Percentiles rank a stretch among this genome's conserved stretches.
phyloP scores from a whole-genome alignment of 1,284 basidiomycete species.

The Boletus sp. region DNA sequence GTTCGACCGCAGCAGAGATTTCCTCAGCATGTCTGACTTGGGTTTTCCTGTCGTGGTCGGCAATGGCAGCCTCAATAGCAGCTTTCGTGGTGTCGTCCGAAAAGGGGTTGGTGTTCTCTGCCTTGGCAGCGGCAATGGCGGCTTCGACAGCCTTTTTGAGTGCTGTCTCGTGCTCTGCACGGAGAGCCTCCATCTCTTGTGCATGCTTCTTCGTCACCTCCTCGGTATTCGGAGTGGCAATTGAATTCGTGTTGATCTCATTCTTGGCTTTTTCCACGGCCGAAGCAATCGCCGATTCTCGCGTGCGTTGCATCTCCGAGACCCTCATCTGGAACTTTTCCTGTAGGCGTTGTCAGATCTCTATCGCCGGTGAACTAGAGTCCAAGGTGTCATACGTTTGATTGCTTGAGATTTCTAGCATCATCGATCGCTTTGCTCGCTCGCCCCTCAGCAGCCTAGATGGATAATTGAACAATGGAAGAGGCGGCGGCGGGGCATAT shows the following conservation, averaged over 20 bases:
- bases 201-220: constrained; percentile 55
- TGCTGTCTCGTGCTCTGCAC: constrained; percentile 59
- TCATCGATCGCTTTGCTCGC: constrained; percentile 52
- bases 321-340: constrained; percentile 51
- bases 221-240: constrained; percentile 37
- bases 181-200: constrained; percentile 59
- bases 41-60: constrained; percentile 50
- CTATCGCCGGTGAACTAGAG: neutral
- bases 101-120: constrained; percentile 37
- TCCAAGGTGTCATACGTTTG: constrained; percentile 36
- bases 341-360: constrained; percentile 33
- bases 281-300: constrained; percentile 49
- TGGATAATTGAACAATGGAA: neutral
- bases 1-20: constrained; percentile 64
- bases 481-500: too few species aligned
- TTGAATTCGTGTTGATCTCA: constrained; percentile 40
- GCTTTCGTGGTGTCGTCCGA: constrained; percentile 43
- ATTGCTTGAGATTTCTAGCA: constrained; percentile 44
- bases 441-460: constrained; percentile 51
- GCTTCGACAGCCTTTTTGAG: constrained; percentile 55
- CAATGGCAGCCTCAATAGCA: constrained; percentile 54
- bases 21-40: constrained; percentile 55
- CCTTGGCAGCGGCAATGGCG: constrained; percentile 49
- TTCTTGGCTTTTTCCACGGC: constrained; percentile 59
- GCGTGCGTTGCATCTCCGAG: constrained; percentile 42